A percentile compares a stretch with the other conserved stretches of the same genome.
These are phyloP conservation scores for Candida incommunis DNA, from an alignment of 805 yeast genomes.

Conservation along the genomic window DNA sequence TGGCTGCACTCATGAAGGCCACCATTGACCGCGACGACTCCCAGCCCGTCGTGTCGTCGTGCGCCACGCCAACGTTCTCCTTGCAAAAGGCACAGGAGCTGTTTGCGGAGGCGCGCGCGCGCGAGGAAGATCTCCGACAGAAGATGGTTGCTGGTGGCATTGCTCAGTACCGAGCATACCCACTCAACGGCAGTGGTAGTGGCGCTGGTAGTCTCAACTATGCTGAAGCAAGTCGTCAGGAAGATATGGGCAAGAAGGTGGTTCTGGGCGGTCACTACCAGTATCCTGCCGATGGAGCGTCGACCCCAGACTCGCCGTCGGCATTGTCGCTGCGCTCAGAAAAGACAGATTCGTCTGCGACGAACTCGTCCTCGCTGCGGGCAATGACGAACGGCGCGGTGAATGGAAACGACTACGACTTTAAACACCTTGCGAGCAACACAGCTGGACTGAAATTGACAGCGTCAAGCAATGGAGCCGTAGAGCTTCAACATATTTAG, in stretches of 20 bases:
- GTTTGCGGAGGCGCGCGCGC: constrained; percentile 64
- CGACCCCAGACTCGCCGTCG: constrained; percentile 12
- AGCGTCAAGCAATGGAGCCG: not conserved
- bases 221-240: constrained; percentile 1
- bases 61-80: constrained; percentile 91
- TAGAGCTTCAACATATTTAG: constrained; percentile 1
- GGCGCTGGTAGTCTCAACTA: constrained; percentile 1
- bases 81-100: constrained; percentile 76
- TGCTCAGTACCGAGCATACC: constrained; percentile 2
- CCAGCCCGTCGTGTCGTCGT: constrained; percentile 83
- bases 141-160: constrained; percentile 14
- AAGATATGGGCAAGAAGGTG: constrained; percentile 1
- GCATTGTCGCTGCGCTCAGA: constrained; percentile 12
- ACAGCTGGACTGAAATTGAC: constrained; percentile 12
- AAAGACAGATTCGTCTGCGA: constrained; percentile 11
- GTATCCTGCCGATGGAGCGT: constrained; percentile 2
- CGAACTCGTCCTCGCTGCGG: constrained; percentile 9
- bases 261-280: not conserved
- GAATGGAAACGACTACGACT: constrained; percentile 3
- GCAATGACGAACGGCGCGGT: constrained; percentile 1
- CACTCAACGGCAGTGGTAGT: not conserved
- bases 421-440: constrained; percentile 11
- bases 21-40: constrained; percentile 92
- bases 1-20: constrained; percentile 87
- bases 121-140: constrained; percentile 13